Percentiles rank a stretch among this genome's conserved stretches.
phyloP scores from a whole-genome alignment of 2,329 filamentous ascomycete species.

The Talaromyces sp. region DNA sequence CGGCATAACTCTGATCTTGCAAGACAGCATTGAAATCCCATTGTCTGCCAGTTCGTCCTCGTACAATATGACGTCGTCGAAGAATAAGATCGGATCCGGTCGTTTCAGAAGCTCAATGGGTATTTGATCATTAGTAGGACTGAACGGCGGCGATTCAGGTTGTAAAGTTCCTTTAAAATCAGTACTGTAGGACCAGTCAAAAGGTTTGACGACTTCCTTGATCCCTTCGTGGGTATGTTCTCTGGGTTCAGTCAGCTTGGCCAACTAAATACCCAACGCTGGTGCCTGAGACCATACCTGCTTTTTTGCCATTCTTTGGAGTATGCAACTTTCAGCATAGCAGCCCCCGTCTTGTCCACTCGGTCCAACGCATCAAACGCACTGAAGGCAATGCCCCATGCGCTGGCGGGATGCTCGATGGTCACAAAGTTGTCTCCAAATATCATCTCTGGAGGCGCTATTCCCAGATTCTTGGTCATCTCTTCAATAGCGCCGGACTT shows the following conservation, averaged over 20 bases:
- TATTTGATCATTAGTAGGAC: constrained; percentile 55
- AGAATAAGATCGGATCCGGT: constrained; percentile 91
- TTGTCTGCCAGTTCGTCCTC: constrained; percentile 98
- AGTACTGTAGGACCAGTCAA: constrained; percentile 97
- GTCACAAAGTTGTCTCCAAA: constrained; percentile 89
- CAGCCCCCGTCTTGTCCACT: constrained; percentile 88
- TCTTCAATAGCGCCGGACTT: constrained; percentile 86
- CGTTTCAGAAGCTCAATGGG: constrained; percentile 81
- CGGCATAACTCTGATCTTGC: constrained; percentile 91
- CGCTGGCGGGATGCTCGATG: constrained; percentile 67
- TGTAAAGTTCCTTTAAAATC: constrained; percentile 71
- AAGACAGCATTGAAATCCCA: constrained; percentile 82
- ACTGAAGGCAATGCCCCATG: constrained; percentile 77
- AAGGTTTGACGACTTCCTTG: constrained; percentile 89
- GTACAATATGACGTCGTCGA: constrained; percentile 92
- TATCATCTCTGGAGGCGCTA: constrained; percentile 96
- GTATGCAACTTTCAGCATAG: constrained; percentile 91
- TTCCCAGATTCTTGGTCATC: constrained; percentile 72
- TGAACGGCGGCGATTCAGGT: constrained; percentile 33
- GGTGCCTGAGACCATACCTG: constrained; percentile 37
- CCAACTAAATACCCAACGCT: background rate
- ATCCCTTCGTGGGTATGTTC: constrained; percentile 79
- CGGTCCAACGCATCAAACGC: constrained; percentile 81
- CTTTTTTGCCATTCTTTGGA: constrained; percentile 80
- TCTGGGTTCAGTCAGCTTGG: constrained; percentile 40